A percentile compares a stretch with the other conserved stretches of the same genome.
These are phyloP conservation scores for Pelargonium nanum DNA, from an alignment of 345 rosid genomes.

Conservation along the genomic window DNA sequence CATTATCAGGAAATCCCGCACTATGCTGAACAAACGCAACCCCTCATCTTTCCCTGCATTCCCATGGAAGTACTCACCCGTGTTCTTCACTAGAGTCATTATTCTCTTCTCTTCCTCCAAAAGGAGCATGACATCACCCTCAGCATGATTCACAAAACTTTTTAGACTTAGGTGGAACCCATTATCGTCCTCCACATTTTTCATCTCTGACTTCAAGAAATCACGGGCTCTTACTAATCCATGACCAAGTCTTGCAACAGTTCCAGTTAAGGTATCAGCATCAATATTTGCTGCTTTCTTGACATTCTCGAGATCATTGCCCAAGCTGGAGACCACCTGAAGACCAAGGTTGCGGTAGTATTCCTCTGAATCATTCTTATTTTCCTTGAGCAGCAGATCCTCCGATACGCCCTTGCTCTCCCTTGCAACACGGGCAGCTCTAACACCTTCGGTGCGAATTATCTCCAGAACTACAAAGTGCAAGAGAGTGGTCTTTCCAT, in stretches of 20 bases:
- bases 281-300: slow-evolving; percentile 82
- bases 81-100: slow-evolving; percentile 72
- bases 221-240: slow-evolving; percentile 41
- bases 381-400: slow-evolving; percentile 65
- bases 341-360: slow-evolving; percentile 69
- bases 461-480: slow-evolving; percentile 97
- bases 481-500: slow-evolving; percentile 93
- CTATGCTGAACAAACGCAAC: slow-evolving; percentile 58
- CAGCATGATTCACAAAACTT: slow-evolving; percentile 74
- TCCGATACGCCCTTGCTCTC: slow-evolving; percentile 43
- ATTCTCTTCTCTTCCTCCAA: slow-evolving; percentile 82
- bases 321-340: slow-evolving; percentile 62
- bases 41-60: slow-evolving; percentile 91
- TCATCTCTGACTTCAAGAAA: slow-evolving; percentile 70
- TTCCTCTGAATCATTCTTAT: slow-evolving; percentile 48
- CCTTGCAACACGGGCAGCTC: slow-evolving; percentile 67
- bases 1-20: slow-evolving; percentile 75
- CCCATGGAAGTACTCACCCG: slow-evolving; percentile 96
- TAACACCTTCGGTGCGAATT: slow-evolving; percentile 75
- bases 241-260: slow-evolving; percentile 59
- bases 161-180: slow-evolving; percentile 61
- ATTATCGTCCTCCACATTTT: slow-evolving; percentile 51
- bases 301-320: slow-evolving; percentile 73
- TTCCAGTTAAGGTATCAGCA: slow-evolving; percentile 65
- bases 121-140: slow-evolving; percentile 46